phyloP scores from a whole-genome alignment of 2,329 filamentous ascomycete species.

The Arthroderma sp. region DNA sequence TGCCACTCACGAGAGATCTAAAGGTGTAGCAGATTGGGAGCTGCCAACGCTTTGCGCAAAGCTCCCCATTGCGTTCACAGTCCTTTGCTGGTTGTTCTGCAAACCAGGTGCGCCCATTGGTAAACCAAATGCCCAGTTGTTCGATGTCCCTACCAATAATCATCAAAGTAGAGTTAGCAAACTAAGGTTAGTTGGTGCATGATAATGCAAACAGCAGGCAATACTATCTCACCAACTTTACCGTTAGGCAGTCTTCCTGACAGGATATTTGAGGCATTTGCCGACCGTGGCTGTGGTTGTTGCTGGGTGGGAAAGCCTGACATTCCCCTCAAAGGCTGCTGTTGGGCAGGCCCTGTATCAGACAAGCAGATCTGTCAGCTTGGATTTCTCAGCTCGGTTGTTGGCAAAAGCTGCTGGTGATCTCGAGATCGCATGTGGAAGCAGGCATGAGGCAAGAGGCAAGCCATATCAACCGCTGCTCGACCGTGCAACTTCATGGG shows the following conservation, averaged over 20 bases:
- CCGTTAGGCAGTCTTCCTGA: constrained; percentile 40
- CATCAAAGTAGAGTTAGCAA: constrained; percentile 3
- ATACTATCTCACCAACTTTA: constrained; percentile 35
- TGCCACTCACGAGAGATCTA: constrained; percentile 44
- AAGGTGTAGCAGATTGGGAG: constrained; percentile 39
- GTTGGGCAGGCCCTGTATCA: constrained; percentile 30
- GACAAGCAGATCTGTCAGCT: background rate
- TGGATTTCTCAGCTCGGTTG: background rate
- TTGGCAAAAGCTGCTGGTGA: no score
- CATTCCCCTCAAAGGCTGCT: constrained; percentile 40
- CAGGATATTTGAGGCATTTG: constrained; percentile 32
- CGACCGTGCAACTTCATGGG: no score
- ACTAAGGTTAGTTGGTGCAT: background rate
- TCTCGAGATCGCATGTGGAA: no score
- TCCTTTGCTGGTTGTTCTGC: constrained; percentile 37
- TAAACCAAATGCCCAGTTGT: constrained; percentile 46
- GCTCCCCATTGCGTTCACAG: constrained; percentile 38
- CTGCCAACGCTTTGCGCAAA: constrained; percentile 45
- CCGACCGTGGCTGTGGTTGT: constrained; percentile 29
- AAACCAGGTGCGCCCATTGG: constrained; percentile 41
- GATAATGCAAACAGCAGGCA: background rate
- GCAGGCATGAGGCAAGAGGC: no score
- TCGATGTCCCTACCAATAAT: constrained; percentile 34
- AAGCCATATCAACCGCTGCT: no score
- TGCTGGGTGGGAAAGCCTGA: constrained; percentile 42